These are phyloP conservation scores for Daldinia childiae DNA, from an alignment of 495 filamentous ascomycete species.

Conservation along the genomic window DNA sequence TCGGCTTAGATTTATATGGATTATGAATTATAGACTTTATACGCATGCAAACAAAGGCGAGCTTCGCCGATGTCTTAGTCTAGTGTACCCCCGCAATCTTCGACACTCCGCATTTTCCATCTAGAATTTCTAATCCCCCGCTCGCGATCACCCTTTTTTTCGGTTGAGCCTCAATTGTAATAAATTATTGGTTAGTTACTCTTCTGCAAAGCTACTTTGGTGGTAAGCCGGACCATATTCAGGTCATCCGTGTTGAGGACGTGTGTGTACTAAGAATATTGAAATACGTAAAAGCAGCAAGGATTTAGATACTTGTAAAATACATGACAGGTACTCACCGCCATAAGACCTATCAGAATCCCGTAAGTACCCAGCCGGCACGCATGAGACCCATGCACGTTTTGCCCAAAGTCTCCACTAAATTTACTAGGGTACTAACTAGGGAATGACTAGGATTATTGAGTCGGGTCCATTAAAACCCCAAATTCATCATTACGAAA, in stretches of 20 bases:
- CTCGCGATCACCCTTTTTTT: constrained; percentile 18
- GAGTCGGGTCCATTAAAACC: constrained; percentile 26
- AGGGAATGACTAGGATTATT: constrained; percentile 14
- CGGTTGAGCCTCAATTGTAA: constrained; percentile 38
- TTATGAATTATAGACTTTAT: constrained; percentile 13
- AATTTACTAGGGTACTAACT: neutral
- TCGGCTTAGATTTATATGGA: constrained; percentile 2
- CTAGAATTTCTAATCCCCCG: constrained; percentile 17
- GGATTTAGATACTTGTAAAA: neutral
- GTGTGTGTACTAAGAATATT: constrained; percentile 10
- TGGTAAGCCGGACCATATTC: constrained; percentile 24
- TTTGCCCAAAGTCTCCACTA: constrained; percentile 25
- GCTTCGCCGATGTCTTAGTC: constrained; percentile 1
- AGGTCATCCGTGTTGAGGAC: constrained; percentile 17
- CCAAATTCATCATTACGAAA: constrained; percentile 36
- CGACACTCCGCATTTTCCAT: constrained; percentile 10
- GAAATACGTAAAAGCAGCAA: constrained; percentile 25
- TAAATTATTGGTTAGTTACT: constrained; percentile 21
- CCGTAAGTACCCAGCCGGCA: constrained; percentile 15
- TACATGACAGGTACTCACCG: constrained; percentile 30
- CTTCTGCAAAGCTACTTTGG: constrained; percentile 18
- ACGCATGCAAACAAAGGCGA: constrained; percentile 33
- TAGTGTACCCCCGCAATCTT: constrained; percentile 33
- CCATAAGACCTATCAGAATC: constrained; percentile 31
- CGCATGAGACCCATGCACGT: constrained; percentile 19